Base-by-base conservation (phyloP, 2,329 filamentous ascomycete genomes). In the Aschersonia sp. region DNA sequence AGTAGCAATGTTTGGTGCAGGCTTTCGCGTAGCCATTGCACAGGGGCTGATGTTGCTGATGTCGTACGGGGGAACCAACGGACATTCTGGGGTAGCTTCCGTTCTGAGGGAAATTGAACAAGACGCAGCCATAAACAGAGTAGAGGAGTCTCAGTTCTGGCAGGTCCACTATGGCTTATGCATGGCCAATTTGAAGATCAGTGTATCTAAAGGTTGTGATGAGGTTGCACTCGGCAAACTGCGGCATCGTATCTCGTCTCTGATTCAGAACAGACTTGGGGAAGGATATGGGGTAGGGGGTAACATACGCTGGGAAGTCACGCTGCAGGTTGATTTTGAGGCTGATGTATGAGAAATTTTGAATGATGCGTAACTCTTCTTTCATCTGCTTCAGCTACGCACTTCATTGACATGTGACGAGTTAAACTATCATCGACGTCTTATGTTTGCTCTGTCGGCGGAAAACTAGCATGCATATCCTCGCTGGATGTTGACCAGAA, bases 141-240 rank as follows among this genome's bases (percentile, higher is more conserved):
- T 98, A 44, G 87, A 96, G 50, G 89, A 96, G 59, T 91, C 89
- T 2, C 82, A 89, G 60, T 95, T 98, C 65, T 98, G 92, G 92
- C 92, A 98, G 69, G 92, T 96, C 10, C 92, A 98, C 65, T 96
- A 97, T 62, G 89, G 91, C 2, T 72, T 97, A 41, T 94, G 89
- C 60, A 94, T 97, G 84, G 92, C 92, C 6, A 96, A 94, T 61
- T 64, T 98, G 54, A 94, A 88, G 63, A 66, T 98, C 28, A 77
- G 82, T 50, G 77, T 95, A 30, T 62, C 68, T 4, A 70, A 67
- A 52, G 83, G 82, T 4, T 70, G 65, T 44, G 81, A 85, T 43
- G 87, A 92, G 51, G 78, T 83, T 10, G 77, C 82, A 5, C 69
- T 94, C 50, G 73, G 74, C 50, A 84, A 83, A 57, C 65, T 97